A percentile compares a stretch with the other conserved stretches of the same genome.
phyloP scores from a whole-genome alignment of 306 rosid genomes.

The Pueraria montana region DNA sequence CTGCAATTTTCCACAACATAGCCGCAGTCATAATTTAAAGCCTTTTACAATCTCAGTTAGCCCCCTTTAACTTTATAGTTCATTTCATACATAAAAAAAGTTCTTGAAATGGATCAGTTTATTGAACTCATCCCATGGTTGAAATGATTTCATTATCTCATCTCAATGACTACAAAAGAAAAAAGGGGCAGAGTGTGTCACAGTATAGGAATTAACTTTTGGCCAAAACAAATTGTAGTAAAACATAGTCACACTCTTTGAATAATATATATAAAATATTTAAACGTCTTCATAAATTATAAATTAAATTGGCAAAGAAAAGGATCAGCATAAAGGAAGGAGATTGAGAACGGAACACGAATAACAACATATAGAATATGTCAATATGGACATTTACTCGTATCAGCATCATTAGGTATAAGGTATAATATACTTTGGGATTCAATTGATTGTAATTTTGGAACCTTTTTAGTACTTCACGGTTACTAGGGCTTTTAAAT shows the following conservation, averaged over 20 bases:
- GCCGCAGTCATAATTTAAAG: not conserved
- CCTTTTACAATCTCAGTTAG: not conserved
- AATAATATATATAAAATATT: constrained; percentile 9
- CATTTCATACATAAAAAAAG: not conserved
- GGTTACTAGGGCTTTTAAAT: not conserved
- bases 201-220: not conserved
- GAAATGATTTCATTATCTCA: not conserved
- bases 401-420: too few relatives aligned
- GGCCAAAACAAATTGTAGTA: not conserved
- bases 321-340: constrained; percentile 1
- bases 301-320: not conserved
- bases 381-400: too few relatives aligned
- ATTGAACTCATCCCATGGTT: not conserved
- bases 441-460: not conserved
- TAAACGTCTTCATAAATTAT: not conserved
- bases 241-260: not conserved
- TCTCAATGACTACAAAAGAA: not conserved
- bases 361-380: not conserved
- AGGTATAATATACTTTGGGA: not conserved
- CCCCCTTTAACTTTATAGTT: constrained; percentile 8
- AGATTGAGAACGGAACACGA: not conserved
- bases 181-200: not conserved
- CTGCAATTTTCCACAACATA: not conserved
- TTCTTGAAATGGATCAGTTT: not conserved
- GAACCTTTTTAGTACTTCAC: not conserved